Base-by-base conservation (phyloP, 1,284 basidiomycete species). In the Irpex rosettiformis region DNA sequence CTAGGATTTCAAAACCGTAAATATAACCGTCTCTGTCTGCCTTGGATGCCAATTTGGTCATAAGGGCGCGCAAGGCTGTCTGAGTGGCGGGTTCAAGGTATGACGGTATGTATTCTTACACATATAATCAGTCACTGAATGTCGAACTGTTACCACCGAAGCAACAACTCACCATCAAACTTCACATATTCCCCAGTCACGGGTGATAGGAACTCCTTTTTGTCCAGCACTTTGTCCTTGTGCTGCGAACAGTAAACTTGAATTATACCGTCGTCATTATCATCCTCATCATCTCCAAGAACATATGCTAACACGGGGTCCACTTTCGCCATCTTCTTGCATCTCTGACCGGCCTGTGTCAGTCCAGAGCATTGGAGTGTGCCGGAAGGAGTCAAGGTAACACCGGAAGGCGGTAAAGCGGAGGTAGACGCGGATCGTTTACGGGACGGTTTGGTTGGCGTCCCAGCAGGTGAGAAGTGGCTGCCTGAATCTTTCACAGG, bases 1-100 rank as follows among this genome's bases (percentile, higher is more conserved):
- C 85, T 67, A 82, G 79, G 59, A 92, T 87, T 70, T 91, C 86
- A 67, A 86, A 91, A 0, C 84, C 81, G 62, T 93, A 93, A 54
- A 93, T 91, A 64, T 89, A 91, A 0, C 90, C 90, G 2, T 77
- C 71, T 18, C 77, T 78, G 64, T 93, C 90, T 5, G 80, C 76
- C 1, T 66, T 52, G 1, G 88, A 84, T 1, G 74, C 74, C n/a
- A 80, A 67, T 61, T 85, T 87, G 67, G 84, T 83, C 88, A 93
- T 92, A 65, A 88, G 88, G 24, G 78, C 75, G 57, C 84, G 79
- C 47, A 93, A 69, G 1, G 83, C 79, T 30, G 81, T 75, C 64
- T 85, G 84, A 25, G 89, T 89, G 59, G 84, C 81, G 3, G 70
- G 67, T 55, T 82, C 79, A 42, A 92, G 71, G 67, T 91, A 89